Base-by-base conservation (phyloP, 2,329 filamentous ascomycete genomes). In the Coniochaeta prunicola region DNA sequence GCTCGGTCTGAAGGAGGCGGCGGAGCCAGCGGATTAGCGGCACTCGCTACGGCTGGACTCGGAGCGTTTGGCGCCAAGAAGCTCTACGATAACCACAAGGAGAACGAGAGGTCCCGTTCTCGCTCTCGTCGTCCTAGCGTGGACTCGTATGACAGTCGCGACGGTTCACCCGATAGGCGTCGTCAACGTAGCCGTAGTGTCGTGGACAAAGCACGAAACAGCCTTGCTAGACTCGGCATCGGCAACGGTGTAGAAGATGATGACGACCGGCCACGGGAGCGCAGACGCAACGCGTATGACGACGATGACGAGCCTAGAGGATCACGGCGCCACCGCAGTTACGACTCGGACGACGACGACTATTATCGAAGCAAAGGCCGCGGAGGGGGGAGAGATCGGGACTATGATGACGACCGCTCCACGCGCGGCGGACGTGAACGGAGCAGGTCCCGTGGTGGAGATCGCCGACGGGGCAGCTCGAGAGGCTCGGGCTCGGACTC, bases 11-110 rank as follows among this genome's bases (percentile, higher is more conserved):
- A 75, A 50, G 45, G 45, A 50, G 73, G 74, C 38, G 70, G 76
- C 24, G 73, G 76, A 53, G 73, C 75, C 57, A 74, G 71, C 45
- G 82, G 83, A 33, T 77, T 87, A n/a, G 85, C 84, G 24, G 84
- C 83, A 28, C 75, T 87, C 48, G 84, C 84, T 13, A 85, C 84
- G 1, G 84, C 84, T 30, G 84, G 83, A 21, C 69, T 87, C 3
- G 84, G 83, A 58, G 84, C 82, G 9, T 64, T 87, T 13, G 82
- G 81, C 40, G 83, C 79, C 54, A 88, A 87, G 75, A 87, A 87
- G 73, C 69, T 82, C 53, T 66, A 79, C 36, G 80, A 78, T 50
- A 69, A 68, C 58, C 69, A 72, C n/a, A 73, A 77, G 31, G 70
- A 54, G 45, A 28, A 31, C 7, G 24, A 30, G 30, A 24, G 30